Evolutionary conservation across 805 yeast genomes (phyloP), one percentile per base, ranked within the genome.

Genomic region (Babjeviella inositovora): DNA sequence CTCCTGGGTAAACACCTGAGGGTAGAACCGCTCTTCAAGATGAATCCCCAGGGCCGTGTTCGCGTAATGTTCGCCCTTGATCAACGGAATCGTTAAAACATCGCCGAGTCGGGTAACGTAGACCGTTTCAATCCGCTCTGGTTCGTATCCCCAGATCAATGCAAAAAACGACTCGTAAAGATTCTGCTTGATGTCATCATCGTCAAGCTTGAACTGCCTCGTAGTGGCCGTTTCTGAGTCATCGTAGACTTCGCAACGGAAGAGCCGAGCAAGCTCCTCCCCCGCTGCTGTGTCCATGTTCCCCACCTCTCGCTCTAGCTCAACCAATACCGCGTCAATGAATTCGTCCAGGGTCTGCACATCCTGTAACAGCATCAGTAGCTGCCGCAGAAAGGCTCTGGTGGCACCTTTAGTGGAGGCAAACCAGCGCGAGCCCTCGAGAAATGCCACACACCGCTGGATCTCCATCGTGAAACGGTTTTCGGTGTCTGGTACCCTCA

Each of bases 381-480:
- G 21, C 4, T 31, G n/a, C 15, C 33, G 36, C 14, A 49, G 47
- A 12, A 51, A 33, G 2, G 49, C 30, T 16, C 35, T 39, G 1
- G 46, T 32, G 15, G 57, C 34, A 20, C 39, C 43, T 9, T 38
- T 36, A 8, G 46, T 37, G 1, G 63, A 53, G 0, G 60, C 43
- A 32, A 57, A 57, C 2, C 51, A 38, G 26, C 64, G 37, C 8
- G 34, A 36, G 3, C 40, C 45, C 13, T 39, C 47, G 19, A 57
- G 31, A 28, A 55, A 52, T 2, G 49, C 57, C 15, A 54, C 37
- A 13, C 47, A 22, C 28, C 58, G 34, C 29, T 57, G 63, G 2
- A 47, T 29, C 30, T 57, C 64, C 23, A 47, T 33, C 5, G 47
- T 26, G 11, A 49, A 39, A 7, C 34, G 25, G 15, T 30, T 38